These are phyloP conservation scores for Anacardium occidentale DNA, from an alignment of 345 rosid species.

Conservation along the genomic window DNA sequence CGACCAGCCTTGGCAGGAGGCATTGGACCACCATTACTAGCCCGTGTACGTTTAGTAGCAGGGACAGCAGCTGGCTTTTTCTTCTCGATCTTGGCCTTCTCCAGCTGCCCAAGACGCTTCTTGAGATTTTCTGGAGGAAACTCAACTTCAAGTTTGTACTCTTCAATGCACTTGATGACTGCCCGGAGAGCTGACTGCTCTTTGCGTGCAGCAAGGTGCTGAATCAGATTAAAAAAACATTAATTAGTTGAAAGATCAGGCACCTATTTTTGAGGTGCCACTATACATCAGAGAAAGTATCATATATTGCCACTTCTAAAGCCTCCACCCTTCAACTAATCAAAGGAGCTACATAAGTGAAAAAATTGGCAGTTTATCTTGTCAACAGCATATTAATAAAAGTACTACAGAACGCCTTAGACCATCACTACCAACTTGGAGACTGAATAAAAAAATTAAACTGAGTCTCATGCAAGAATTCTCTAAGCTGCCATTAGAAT, in stretches of 20 bases:
- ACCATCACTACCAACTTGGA: neutral
- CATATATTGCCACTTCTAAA: neutral
- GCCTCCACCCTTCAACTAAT: neutral
- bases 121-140: constrained; percentile 93
- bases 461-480: neutral
- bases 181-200: constrained; percentile 94
- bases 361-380: neutral
- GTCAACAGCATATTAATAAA: neutral
- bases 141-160: constrained; percentile 81
- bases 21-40: constrained; percentile 90
- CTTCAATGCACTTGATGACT: constrained; percentile 94
- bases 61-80: constrained; percentile 77
- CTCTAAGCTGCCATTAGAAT: neutral
- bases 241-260: constrained; percentile 10
- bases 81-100: constrained; percentile 91
- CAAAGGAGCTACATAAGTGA: neutral
- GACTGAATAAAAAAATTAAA: neutral
- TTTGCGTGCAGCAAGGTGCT: constrained; percentile 84
- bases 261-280: neutral
- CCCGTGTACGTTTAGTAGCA: constrained; percentile 89
- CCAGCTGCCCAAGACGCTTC: constrained; percentile 97
- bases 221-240: constrained; percentile 4
- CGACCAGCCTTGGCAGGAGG: constrained; percentile 99
- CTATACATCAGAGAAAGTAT: neutral
- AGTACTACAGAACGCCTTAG: neutral